These are phyloP conservation scores for Floccularia luteovirens DNA, from an alignment of 768 basidiomycete species.

Conservation along the genomic window DNA sequence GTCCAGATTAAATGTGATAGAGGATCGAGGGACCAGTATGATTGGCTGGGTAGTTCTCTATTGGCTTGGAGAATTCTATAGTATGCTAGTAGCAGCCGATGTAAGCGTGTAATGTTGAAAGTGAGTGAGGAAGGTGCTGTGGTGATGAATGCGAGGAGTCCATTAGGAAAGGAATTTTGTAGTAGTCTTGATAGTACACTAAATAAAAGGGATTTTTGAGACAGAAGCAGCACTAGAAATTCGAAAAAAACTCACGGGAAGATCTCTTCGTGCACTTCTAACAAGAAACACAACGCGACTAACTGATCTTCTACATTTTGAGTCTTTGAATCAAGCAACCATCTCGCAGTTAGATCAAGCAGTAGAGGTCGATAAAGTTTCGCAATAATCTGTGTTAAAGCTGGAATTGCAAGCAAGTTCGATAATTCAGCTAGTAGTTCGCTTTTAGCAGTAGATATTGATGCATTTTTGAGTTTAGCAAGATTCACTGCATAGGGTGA, in stretches of 20 bases:
- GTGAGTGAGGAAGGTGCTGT: conserved; percentile 20
- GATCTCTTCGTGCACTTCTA: conserved; percentile 66
- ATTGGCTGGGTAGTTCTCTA: conserved; percentile 51
- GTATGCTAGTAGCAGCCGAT: conserved; percentile 69
- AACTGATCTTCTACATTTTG: conserved; percentile 43
- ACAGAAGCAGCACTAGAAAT: conserved; percentile 8
- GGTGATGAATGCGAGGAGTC: conserved; percentile 46
- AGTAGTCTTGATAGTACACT: conserved; percentile 56
- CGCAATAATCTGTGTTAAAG: conserved; percentile 57
- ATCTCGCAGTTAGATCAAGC: conserved; percentile 69
- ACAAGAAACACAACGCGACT: conserved; percentile 50
- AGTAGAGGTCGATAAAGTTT: conserved; percentile 69
- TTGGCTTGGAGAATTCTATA: conserved; percentile 76
- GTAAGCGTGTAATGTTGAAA: conserved; percentile 41
- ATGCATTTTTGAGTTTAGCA: too few relatives aligned
- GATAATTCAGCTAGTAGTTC: conserved; percentile 52
- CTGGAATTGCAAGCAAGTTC: conserved; percentile 47
- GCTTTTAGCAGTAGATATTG: conserved; percentile 25
- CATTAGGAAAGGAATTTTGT: conserved; percentile 32
- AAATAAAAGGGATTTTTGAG: conserved; percentile 2
- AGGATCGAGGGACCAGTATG: conserved; percentile 62
- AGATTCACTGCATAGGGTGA: conserved; percentile 32
- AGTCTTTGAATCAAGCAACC: conserved; percentile 68
- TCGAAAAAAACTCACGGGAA: conserved; percentile 47
- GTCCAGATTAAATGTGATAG: conserved; percentile 37